phyloP scores from a whole-genome alignment of 2,329 filamentous ascomycete species.

The Cordyceps javanica region DNA sequence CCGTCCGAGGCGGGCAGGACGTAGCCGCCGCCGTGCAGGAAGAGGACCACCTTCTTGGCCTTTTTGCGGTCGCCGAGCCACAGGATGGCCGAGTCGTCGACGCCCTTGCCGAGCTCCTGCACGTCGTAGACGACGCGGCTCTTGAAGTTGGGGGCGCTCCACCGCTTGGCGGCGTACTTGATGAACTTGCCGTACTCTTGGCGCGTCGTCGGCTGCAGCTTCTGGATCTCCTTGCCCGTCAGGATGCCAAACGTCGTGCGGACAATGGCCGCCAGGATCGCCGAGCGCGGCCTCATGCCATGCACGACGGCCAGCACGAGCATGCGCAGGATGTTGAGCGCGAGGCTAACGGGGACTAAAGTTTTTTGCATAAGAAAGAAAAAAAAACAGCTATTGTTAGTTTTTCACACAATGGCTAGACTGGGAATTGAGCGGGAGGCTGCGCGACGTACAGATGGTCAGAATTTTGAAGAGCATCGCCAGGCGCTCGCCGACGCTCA shows the following conservation, averaged over 20 bases:
- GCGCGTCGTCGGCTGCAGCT: constrained; percentile 16
- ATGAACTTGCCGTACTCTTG: constrained; percentile 21
- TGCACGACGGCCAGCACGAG: constrained; percentile 16
- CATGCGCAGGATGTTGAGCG: constrained; percentile 11
- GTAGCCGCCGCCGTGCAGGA: constrained; percentile 25
- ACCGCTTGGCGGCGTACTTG: constrained; percentile 15
- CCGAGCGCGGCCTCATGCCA: constrained; percentile 15
- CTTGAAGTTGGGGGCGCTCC: constrained; percentile 11
- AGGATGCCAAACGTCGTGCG: constrained; percentile 17
- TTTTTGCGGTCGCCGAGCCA: constrained; percentile 24
- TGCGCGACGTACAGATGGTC: constrained; percentile 15
- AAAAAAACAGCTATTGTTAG: too few relatives aligned
- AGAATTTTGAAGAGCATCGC: constrained; percentile 13
- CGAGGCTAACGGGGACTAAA: constrained; percentile 15
- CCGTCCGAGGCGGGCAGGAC: constrained; percentile 17
- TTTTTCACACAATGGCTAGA: too few relatives aligned
- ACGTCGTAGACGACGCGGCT: constrained; percentile 16
- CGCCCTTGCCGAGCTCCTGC: constrained; percentile 15
- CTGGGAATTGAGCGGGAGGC: too few relatives aligned
- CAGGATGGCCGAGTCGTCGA: constrained; percentile 17
- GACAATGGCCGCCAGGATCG: constrained; percentile 15
- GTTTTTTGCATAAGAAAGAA: too few relatives aligned
- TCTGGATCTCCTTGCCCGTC: constrained; percentile 20
- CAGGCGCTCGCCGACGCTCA: constrained; percentile 17
- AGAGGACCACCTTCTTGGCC: constrained; percentile 24